Conservation (phyloP, 2,329 filamentous ascomycete genomes). For the Aspergillus pseudoviridinutans region DNA sequence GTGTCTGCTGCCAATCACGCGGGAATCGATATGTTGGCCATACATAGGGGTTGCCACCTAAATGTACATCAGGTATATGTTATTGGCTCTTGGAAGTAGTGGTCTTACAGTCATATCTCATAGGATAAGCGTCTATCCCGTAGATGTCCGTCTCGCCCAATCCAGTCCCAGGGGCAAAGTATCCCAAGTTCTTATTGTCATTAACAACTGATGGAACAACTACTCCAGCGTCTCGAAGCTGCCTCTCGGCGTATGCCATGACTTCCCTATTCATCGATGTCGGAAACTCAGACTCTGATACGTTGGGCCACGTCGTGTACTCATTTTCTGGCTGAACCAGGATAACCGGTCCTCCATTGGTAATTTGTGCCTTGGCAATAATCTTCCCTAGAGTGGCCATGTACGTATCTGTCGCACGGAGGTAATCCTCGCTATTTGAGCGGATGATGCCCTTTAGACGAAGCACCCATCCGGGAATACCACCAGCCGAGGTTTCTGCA, state of each 20-base stretch:
- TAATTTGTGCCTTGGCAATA: slow-evolving; percentile 74
- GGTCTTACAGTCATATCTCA: slow-evolving; percentile 36
- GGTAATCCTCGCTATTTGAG: slow-evolving; percentile 58
- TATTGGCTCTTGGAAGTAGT: neutral
- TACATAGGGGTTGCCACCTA: neutral
- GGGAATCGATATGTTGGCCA: neutral
- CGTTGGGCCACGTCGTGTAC: slow-evolving; percentile 65
- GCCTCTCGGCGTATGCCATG: slow-evolving; percentile 66
- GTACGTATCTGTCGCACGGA: slow-evolving; percentile 66
- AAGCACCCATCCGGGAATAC: slow-evolving; percentile 77
- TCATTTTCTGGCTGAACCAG: slow-evolving; percentile 80
- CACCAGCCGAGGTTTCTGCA: slow-evolving; percentile 70
- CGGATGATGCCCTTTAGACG: slow-evolving; percentile 62
- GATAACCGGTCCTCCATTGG: slow-evolving; percentile 75
- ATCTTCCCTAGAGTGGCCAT: slow-evolving; percentile 58
- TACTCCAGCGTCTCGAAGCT: slow-evolving; percentile 64
- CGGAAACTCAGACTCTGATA: slow-evolving; percentile 12
- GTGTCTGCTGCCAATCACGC: slow-evolving; percentile 39
- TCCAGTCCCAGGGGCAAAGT: slow-evolving; percentile 62
- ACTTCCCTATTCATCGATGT: slow-evolving; percentile 44
- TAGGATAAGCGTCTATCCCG: slow-evolving; percentile 63
- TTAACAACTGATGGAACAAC: slow-evolving; percentile 73
- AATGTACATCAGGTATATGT: neutral
- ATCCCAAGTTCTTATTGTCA: slow-evolving; percentile 57
- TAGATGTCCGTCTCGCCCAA: slow-evolving; percentile 60